Conservation (phyloP, 2,329 filamentous ascomycete genomes). For the Teratosphaeria epicoccoides region DNA sequence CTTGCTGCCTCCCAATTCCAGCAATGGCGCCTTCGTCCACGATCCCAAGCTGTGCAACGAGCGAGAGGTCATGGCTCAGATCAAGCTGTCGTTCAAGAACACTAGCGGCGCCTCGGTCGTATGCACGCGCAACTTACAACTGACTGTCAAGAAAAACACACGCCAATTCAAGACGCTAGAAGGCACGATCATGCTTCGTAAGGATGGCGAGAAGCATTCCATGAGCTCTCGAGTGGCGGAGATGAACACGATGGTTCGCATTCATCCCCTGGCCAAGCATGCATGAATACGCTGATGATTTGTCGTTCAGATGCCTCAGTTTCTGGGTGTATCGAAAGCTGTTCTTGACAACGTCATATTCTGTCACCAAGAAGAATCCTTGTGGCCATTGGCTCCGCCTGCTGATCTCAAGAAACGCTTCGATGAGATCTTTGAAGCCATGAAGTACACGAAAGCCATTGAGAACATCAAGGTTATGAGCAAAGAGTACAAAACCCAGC, state of each 20-base stretch:
- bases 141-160: slow-evolving; percentile 72
- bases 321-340: slow-evolving; percentile 79
- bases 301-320: slow-evolving; percentile 57
- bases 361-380: slow-evolving; percentile 93
- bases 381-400: slow-evolving; percentile 93
- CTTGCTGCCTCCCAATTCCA: slow-evolving; percentile 80
- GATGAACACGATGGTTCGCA: slow-evolving; percentile 31
- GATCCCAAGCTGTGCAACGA: slow-evolving; percentile 88
- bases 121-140: slow-evolving; percentile 70
- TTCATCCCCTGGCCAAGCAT: background rate
- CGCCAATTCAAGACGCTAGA: slow-evolving; percentile 71
- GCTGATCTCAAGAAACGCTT: slow-evolving; percentile 81
- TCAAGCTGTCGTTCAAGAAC: slow-evolving; percentile 77
- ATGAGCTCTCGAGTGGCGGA: slow-evolving; percentile 73
- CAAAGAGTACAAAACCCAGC: slow-evolving; percentile 70
- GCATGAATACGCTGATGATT: background rate
- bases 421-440: slow-evolving; percentile 93
- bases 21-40: slow-evolving; percentile 85
- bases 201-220: slow-evolving; percentile 67
- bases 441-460: slow-evolving; percentile 95
- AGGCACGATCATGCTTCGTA: slow-evolving; percentile 61
- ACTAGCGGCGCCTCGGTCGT: slow-evolving; percentile 72
- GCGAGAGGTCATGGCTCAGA: slow-evolving; percentile 80
- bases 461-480: slow-evolving; percentile 82
- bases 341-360: slow-evolving; percentile 94